A percentile compares a stretch with the other conserved stretches of the same genome.
These are phyloP conservation scores for Purshia tridentata DNA, from an alignment of 306 rosid species.

Conservation along the genomic window DNA sequence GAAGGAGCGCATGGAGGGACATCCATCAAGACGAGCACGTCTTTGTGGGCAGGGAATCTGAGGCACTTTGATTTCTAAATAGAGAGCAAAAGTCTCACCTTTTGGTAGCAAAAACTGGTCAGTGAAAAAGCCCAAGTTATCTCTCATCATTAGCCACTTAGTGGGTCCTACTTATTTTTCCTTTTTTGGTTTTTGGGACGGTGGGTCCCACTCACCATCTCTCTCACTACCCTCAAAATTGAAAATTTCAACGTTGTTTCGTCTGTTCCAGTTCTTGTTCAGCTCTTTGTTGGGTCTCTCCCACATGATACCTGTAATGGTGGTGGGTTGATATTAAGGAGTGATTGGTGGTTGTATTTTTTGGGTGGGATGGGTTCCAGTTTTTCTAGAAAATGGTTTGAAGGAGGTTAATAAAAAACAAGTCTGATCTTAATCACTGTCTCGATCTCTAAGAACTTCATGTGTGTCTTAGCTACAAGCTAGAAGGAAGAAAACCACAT, in stretches of 20 bases:
- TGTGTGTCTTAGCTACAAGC: too few species aligned
- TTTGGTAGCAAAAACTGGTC: conserved; percentile 42
- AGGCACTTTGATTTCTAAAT: conserved; percentile 22
- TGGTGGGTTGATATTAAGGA: neutral
- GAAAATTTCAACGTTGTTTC: neutral
- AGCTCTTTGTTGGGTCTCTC: neutral
- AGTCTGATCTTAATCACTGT: too few species aligned
- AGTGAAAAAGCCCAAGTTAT: neutral
- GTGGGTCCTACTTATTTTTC: conserved; percentile 10
- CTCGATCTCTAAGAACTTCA: too few species aligned
- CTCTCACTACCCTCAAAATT: neutral
- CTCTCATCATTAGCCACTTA: conserved; percentile 19
- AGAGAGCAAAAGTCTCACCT: conserved; percentile 23
- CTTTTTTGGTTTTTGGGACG: neutral
- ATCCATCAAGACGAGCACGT: conserved; percentile 48
- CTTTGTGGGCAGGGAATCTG: conserved; percentile 40
- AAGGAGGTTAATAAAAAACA: neutral
- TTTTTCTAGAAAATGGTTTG: neutral
- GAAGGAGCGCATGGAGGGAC: conserved; percentile 26
- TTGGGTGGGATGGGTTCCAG: neutral
- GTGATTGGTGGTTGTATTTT: too few species aligned
- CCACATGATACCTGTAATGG: neutral
- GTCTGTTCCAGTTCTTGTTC: neutral
- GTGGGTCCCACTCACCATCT: neutral
- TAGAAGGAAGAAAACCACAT: too few species aligned